A percentile compares a stretch with the other conserved stretches of the same genome.
Evolutionary conservation across 805 yeast species (phyloP).

Genomic region (Candida michaelii): DNA sequence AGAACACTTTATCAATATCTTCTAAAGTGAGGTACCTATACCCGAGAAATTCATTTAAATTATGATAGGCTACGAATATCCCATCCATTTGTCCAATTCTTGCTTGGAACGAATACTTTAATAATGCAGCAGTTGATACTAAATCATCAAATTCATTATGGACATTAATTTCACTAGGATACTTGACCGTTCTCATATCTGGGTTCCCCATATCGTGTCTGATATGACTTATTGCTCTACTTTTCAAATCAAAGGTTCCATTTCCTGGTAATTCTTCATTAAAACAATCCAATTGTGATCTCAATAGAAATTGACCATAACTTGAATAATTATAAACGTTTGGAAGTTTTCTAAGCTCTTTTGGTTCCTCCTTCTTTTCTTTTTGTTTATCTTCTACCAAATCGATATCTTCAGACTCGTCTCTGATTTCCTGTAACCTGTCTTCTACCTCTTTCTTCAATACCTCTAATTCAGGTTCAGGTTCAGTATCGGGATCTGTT

Average conservation of each 20-base stretch:
- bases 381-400: neutral
- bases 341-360: constrained; percentile 13
- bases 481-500: constrained; percentile 34
- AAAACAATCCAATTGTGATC: constrained; percentile 89
- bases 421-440: neutral
- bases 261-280: constrained; percentile 80
- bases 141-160: constrained; percentile 65
- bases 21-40: constrained; percentile 81
- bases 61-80: constrained; percentile 88
- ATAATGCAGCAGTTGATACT: constrained; percentile 64
- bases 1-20: constrained; percentile 58
- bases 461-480: neutral
- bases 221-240: constrained; percentile 86
- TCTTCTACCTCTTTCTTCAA: neutral
- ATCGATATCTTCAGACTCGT: neutral
- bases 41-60: constrained; percentile 77
- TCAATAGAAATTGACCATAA: constrained; percentile 67
- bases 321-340: constrained; percentile 69
- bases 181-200: constrained; percentile 38
- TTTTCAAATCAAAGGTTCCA: constrained; percentile 89
- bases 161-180: constrained; percentile 5
- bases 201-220: constrained; percentile 72
- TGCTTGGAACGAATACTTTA: constrained; percentile 89
- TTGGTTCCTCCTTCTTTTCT: constrained; percentile 19
- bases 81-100: constrained; percentile 97